Conservation (phyloP, 768 basidiomycete species). For the Guyanaporus albipodus region DNA sequence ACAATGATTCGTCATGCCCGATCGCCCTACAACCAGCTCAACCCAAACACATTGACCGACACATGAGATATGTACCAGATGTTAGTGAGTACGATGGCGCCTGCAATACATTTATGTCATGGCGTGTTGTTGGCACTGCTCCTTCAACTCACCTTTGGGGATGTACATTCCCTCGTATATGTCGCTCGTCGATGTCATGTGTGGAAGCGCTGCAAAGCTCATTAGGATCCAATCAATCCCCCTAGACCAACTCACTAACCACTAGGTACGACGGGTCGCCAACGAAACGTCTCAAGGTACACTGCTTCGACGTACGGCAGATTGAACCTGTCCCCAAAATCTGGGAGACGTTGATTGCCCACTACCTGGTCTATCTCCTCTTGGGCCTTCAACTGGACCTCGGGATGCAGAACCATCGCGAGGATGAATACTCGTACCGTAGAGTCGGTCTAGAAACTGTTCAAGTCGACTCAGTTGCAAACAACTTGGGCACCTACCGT, state of each 20-base stretch:
- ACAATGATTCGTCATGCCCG: slow-evolving; percentile 47
- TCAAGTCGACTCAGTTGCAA: not conserved
- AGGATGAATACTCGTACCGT: slow-evolving; percentile 27
- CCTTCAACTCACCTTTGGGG: slow-evolving; percentile 23
- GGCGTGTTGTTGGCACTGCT: not conserved
- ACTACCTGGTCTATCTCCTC: slow-evolving; percentile 31
- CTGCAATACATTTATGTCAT: slow-evolving; percentile 2
- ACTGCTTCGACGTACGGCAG: slow-evolving; percentile 33
- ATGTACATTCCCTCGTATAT: slow-evolving; percentile 30
- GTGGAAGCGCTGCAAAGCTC: slow-evolving; percentile 18
- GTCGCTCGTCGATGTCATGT: slow-evolving; percentile 21
- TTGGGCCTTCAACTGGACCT: slow-evolving; percentile 29
- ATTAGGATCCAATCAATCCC: not conserved
- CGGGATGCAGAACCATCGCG: slow-evolving; percentile 33
- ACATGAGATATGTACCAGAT: slow-evolving; percentile 17
- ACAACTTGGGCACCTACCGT: slow-evolving; percentile 15
- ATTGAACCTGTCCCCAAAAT: slow-evolving; percentile 21
- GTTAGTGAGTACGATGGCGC: slow-evolving; percentile 21
- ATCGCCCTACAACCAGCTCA: slow-evolving; percentile 36
- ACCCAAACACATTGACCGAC: not conserved
- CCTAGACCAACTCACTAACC: slow-evolving; percentile 17
- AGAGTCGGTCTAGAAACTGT: slow-evolving; percentile 12
- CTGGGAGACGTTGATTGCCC: slow-evolving; percentile 29
- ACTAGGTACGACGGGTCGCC: slow-evolving; percentile 27
- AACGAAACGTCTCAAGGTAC: slow-evolving; percentile 31